Evolutionary conservation across 1,139 yeast genomes (phyloP).

Genomic region (Pichia inconspicua): DNA sequence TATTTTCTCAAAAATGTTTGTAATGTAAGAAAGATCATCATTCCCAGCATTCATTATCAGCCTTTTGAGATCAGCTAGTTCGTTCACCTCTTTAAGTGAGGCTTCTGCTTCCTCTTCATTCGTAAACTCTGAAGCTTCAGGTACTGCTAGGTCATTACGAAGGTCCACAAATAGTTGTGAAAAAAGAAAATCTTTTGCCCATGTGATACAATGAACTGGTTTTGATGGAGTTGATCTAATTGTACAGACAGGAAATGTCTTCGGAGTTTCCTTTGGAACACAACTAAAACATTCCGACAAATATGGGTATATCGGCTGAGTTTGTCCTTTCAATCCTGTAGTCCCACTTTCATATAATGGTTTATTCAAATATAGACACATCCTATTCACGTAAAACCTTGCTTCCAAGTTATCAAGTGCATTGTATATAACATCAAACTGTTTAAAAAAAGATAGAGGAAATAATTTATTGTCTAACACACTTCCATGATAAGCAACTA

Average conservation of each 20-base stretch:
- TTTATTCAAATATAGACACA: constrained; percentile 62
- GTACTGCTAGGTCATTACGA: constrained; percentile 19
- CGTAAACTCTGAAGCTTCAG: constrained; percentile 46
- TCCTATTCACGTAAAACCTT: constrained; percentile 76
- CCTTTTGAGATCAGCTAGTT: constrained; percentile 55
- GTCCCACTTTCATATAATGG: constrained; percentile 94
- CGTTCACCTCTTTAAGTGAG: constrained; percentile 67
- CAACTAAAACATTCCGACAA: constrained; percentile 91
- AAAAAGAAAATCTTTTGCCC: constrained; percentile 93
- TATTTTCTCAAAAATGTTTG: constrained; percentile 44
- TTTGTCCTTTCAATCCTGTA: constrained; percentile 89
- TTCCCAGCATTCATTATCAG: constrained; percentile 30
- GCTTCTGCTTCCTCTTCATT: constrained; percentile 62
- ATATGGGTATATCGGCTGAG: constrained; percentile 82
- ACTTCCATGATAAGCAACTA: constrained; percentile 80
- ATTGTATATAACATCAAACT: constrained; percentile 73
- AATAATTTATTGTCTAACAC: constrained; percentile 71
- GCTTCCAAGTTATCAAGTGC: constrained; percentile 95
- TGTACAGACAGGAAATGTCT: constrained; percentile 91
- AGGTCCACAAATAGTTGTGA: constrained; percentile 68
- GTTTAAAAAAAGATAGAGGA: constrained; percentile 73
- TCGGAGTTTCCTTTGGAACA: constrained; percentile 77
- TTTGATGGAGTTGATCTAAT: constrained; percentile 94
- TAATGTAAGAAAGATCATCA: constrained; percentile 28
- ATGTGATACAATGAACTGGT: constrained; percentile 92